A percentile compares a stretch with the other conserved stretches of the same genome.
Evolutionary conservation across 1,139 yeast species (phyloP).

Genomic region (Zygotorulaspora mrakii): DNA sequence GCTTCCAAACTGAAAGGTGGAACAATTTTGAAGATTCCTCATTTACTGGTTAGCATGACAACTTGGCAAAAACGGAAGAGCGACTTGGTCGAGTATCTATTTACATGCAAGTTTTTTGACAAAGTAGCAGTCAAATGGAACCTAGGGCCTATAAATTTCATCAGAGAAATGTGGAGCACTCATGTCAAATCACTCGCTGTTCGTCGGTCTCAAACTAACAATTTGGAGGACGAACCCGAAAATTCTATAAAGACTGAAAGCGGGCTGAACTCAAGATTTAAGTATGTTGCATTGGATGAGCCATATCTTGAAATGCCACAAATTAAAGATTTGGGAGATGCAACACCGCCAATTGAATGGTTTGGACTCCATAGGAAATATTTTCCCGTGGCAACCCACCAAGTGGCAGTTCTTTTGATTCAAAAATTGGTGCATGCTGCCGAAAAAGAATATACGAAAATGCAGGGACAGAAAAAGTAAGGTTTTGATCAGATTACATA

Average conservation of each 20-base stretch:
- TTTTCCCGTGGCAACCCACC: slow-evolving; percentile 84
- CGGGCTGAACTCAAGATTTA: slow-evolving; percentile 55
- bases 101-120: slow-evolving; percentile 75
- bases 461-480: slow-evolving; percentile 35
- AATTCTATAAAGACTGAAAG: slow-evolving; percentile 55
- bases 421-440: slow-evolving; percentile 69
- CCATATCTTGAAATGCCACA: slow-evolving; percentile 89
- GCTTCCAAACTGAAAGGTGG: slow-evolving; percentile 74
- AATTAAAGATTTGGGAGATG: slow-evolving; percentile 85
- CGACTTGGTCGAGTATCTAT: slow-evolving; percentile 59
- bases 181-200: slow-evolving; percentile 59
- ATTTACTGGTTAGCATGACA: slow-evolving; percentile 69
- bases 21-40: slow-evolving; percentile 72
- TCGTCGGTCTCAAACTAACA: slow-evolving; percentile 41
- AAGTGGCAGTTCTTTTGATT: slow-evolving; percentile 64
- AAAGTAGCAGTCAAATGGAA: slow-evolving; percentile 92
- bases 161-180: slow-evolving; percentile 84
- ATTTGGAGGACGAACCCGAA: slow-evolving; percentile 35
- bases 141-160: slow-evolving; percentile 84
- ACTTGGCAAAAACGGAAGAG: slow-evolving; percentile 55
- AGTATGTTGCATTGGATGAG: slow-evolving; percentile 62
- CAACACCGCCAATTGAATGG: slow-evolving; percentile 98
- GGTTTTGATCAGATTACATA: not conserved
- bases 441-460: slow-evolving; percentile 42
- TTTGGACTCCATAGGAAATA: slow-evolving; percentile 85